These are phyloP conservation scores for Diutina neorugosa DNA, from an alignment of 1,139 yeast species.

Conservation along the genomic window DNA sequence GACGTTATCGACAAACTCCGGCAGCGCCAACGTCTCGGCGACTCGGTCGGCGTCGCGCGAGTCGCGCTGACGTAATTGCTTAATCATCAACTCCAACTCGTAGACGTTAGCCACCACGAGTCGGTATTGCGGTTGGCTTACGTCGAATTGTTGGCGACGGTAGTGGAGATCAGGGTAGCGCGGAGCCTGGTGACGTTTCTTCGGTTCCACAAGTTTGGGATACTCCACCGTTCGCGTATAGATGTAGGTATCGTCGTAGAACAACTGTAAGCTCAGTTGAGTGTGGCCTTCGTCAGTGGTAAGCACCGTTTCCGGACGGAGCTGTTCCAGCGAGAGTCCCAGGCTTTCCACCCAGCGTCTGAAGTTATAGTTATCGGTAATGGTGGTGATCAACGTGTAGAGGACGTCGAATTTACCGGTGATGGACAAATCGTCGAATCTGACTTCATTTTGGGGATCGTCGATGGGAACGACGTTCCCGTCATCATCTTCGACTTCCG, in stretches of 20 bases:
- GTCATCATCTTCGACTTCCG: constrained; percentile 12
- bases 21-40: constrained; percentile 11
- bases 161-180: constrained; percentile 19
- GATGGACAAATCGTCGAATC: constrained; percentile 27
- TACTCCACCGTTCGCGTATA: constrained; percentile 26
- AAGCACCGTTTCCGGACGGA: constrained; percentile 17
- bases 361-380: constrained; percentile 25
- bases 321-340: constrained; percentile 19
- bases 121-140: constrained; percentile 18
- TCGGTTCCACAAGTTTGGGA: constrained; percentile 27
- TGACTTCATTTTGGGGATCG: constrained; percentile 7
- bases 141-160: constrained; percentile 20
- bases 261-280: constrained; percentile 23
- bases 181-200: constrained; percentile 24
- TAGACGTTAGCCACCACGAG: constrained; percentile 21
- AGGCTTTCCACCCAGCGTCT: constrained; percentile 32
- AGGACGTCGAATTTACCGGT: constrained; percentile 36
- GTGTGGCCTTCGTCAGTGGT: constrained; percentile 11
- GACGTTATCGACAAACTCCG: constrained; percentile 15
- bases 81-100: constrained; percentile 17
- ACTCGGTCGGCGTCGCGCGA: constrained; percentile 10
- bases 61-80: constrained; percentile 11
- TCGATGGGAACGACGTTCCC: constrained; percentile 5
- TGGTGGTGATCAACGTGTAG: constrained; percentile 26
- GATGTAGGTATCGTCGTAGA: constrained; percentile 33